Evolutionary conservation across 2,329 filamentous ascomycete genomes (phyloP).

Genomic region (Cladosporium sp.): DNA sequence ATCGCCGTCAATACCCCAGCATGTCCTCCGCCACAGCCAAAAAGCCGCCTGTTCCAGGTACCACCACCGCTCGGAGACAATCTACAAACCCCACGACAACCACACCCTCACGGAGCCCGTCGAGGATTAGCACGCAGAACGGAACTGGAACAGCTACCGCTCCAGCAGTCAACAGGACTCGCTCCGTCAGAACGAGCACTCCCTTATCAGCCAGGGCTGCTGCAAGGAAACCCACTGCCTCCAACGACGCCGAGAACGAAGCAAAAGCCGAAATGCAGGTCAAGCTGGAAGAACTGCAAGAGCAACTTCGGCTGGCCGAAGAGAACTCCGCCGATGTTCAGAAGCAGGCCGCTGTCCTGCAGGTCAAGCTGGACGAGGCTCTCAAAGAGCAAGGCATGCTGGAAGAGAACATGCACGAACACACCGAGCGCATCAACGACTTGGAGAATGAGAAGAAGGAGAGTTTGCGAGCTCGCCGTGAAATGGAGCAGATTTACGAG

Average conservation of each 20-base stretch:
- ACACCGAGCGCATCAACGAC: slow-evolving; percentile 77
- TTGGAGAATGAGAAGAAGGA: slow-evolving; percentile 86
- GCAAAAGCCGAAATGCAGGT: slow-evolving; percentile 77
- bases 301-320: slow-evolving; percentile 79
- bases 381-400: slow-evolving; percentile 78
- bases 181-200: slow-evolving; percentile 60
- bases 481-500: slow-evolving; percentile 91
- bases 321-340: slow-evolving; percentile 65
- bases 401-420: slow-evolving; percentile 85
- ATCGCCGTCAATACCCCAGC: slow-evolving; percentile 6
- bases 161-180: slow-evolving; percentile 43
- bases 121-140: slow-evolving; percentile 9
- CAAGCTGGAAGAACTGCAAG: slow-evolving; percentile 79
- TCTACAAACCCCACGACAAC: slow-evolving; percentile 11
- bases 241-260: slow-evolving; percentile 55
- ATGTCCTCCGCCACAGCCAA: slow-evolving; percentile 18
- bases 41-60: slow-evolving; percentile 14
- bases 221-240: slow-evolving; percentile 55
- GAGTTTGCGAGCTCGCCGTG: slow-evolving; percentile 76
- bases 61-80: slow-evolving; percentile 14
- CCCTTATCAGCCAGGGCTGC: slow-evolving; percentile 73
- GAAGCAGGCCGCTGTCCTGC: slow-evolving; percentile 82
- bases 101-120: slow-evolving; percentile 14
- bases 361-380: slow-evolving; percentile 82
- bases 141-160: not conserved